Evolutionary conservation across 1,284 basidiomycete genomes (phyloP).

Genomic region (Prillingera fragicola): DNA sequence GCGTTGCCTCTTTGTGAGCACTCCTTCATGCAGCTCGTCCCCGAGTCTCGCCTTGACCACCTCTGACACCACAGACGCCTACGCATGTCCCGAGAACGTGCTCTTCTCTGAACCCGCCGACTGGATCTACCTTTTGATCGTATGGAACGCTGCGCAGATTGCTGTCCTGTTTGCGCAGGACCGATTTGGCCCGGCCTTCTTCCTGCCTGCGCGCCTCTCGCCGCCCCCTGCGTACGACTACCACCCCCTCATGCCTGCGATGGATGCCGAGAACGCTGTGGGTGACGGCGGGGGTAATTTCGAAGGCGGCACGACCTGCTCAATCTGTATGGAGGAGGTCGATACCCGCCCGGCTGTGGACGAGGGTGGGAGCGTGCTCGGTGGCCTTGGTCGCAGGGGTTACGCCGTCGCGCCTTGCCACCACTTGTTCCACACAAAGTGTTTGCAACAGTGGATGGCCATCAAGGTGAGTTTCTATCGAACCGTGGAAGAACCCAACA

Average conservation of each 20-base stretch:
- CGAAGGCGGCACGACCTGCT: constrained; percentile 69
- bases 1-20: constrained; percentile 68
- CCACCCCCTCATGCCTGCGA: constrained; percentile 66
- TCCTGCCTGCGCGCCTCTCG: constrained; percentile 51
- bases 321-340: constrained; percentile 86
- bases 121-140: constrained; percentile 63
- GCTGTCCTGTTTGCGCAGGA: constrained; percentile 67
- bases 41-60: no score
- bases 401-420: constrained; percentile 84
- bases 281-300: constrained; percentile 4
- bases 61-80: constrained; percentile 57
- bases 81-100: constrained; percentile 76
- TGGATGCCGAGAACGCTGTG: constrained; percentile 66
- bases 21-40: no score
- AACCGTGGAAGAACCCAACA: no score
- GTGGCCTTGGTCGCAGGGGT: constrained; percentile 54
- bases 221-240: constrained; percentile 69
- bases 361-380: constrained; percentile 33
- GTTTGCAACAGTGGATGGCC: constrained; percentile 76
- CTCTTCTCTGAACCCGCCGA: constrained; percentile 63
- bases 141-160: constrained; percentile 63
- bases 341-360: constrained; percentile 52
- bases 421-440: constrained; percentile 83
- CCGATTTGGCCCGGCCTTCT: constrained; percentile 71
- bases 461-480: constrained; percentile 61